Base-by-base conservation (phyloP, 345 rosid species). In the Populus simonii region DNA sequence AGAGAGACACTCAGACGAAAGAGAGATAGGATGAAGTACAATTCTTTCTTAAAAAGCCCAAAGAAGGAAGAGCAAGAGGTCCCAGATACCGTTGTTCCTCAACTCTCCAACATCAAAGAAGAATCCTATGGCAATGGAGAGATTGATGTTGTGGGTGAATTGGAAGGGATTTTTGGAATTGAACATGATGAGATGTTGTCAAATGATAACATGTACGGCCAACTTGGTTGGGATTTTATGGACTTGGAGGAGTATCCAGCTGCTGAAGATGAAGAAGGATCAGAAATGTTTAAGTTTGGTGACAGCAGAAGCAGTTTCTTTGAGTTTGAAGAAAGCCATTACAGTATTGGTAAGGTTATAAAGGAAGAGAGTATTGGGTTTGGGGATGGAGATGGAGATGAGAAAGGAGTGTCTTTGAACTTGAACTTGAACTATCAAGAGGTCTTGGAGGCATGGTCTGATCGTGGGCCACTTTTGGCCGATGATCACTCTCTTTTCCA, bases 341-440 rank as follows among this genome's bases (percentile, higher is more conserved):
- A 68, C 36, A 47, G 55, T 65, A n/a, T 5, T n/a, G 23, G 63
- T 5, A 49, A 43, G 71, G 75, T 67, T 25, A 57, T 79, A 43
- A 86, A 87, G 80, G 80, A 74, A 70, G 89, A 85, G 74, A 78
- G 80, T 65, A 15, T 75, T 17, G 82, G 83, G 11, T 74, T 86
- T 65, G 81, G 84, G 85, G 87, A 89, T 80, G 83, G 75, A 17
- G 84, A 83, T 16, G 83, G 36, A 4, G 36, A 33, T 16, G 83
- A 85, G 9, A 81, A 79, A n/a, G 83, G 66, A 57, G 75, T 78
- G 38, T 80, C 82, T 74, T 80, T 90, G 86, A 88, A 88, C 72
- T 76, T 91, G 87, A 92, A 90, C 71, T 79, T 91, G 84, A 91
- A 93, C 82, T 91, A 93, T 85, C 90, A 91, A 83, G 86, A 90